These are phyloP conservation scores for Saussurea involucrata DNA, from an alignment of 129 eudicot species.

Conservation along the genomic window DNA sequence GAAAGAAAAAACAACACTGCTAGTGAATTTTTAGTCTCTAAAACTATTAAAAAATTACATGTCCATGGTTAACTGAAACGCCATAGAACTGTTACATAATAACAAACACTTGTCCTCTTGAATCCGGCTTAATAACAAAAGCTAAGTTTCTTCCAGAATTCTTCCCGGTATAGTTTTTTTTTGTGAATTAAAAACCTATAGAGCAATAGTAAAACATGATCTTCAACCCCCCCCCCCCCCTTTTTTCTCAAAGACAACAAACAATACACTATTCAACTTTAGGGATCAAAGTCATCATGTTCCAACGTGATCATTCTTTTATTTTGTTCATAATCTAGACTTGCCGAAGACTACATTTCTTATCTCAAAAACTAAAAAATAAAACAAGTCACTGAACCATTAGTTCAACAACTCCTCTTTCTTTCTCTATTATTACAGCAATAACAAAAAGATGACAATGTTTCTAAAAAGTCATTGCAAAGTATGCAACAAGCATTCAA, in stretches of 20 bases:
- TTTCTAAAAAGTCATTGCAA: neutral
- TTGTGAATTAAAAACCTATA: no score
- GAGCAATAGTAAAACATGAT: no score
- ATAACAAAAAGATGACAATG: neutral
- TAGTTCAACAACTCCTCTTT: neutral
- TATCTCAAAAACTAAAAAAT: neutral
- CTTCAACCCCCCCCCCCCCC: no score
- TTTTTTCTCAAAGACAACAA: neutral
- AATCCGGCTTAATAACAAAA: neutral
- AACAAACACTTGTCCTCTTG: neutral
- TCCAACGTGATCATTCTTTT: neutral
- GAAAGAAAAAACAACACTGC: neutral
- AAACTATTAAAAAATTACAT: neutral
- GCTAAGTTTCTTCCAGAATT: neutral
- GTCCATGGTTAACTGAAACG: neutral
- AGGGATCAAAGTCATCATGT: neutral
- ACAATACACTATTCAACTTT: neutral
- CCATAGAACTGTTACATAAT: neutral
- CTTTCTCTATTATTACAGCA: neutral
- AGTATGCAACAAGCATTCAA: neutral
- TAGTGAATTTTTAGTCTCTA: neutral
- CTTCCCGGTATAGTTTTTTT: no score
- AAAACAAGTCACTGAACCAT: constrained; percentile 6
- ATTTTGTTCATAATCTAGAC: neutral
- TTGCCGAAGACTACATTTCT: neutral